phyloP scores from a whole-genome alignment of 768 basidiomycete genomes.

The Lactifluus pinguis region DNA sequence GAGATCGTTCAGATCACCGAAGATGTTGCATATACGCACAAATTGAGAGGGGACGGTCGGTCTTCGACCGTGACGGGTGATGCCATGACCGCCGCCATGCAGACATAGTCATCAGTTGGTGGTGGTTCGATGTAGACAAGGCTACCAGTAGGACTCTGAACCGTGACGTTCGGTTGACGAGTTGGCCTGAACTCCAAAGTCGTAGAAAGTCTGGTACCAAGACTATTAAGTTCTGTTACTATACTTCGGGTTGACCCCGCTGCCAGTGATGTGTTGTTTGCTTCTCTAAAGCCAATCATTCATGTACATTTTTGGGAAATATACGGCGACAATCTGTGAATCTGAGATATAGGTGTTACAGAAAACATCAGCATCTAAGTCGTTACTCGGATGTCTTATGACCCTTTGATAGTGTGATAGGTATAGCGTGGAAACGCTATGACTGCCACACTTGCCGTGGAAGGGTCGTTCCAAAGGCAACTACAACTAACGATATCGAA shows the following conservation, averaged over 20 bases:
- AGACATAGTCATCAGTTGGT: slow-evolving; percentile 7
- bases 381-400: not conserved
- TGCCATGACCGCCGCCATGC: slow-evolving; percentile 10
- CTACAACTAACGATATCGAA: slow-evolving; percentile 24
- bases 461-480: slow-evolving; percentile 26
- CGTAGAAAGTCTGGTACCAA: too few relatives aligned
- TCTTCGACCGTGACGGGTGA: not conserved
- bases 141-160: slow-evolving; percentile 14
- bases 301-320: too few relatives aligned
- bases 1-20: slow-evolving; percentile 15
- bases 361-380: not conserved
- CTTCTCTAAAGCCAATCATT: too few relatives aligned
- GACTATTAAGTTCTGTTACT: too few relatives aligned
- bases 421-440: not conserved
- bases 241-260: too few relatives aligned
- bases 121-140: slow-evolving; percentile 12
- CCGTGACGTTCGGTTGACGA: slow-evolving; percentile 13
- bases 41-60: slow-evolving; percentile 11
- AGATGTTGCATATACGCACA: slow-evolving; percentile 13
- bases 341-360: not conserved
- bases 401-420: too few relatives aligned
- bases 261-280: too few relatives aligned
- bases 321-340: not conserved
- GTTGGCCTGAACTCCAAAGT: not conserved
- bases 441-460: slow-evolving; percentile 25